phyloP scores from a whole-genome alignment of 257 asterid genomes.

The Rubia yunnanensis region DNA sequence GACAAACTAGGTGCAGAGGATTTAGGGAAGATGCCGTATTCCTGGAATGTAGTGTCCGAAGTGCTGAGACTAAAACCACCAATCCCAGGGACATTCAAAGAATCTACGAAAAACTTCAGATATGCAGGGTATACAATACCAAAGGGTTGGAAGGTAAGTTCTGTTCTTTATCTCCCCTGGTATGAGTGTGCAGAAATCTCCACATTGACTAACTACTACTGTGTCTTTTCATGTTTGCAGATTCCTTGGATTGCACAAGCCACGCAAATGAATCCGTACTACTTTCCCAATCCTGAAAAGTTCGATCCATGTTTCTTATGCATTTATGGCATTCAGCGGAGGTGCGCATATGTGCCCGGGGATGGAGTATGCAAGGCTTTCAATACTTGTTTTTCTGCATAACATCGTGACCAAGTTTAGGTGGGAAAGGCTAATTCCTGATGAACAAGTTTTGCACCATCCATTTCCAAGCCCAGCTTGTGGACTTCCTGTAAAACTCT shows the following conservation, averaged over 20 bases:
- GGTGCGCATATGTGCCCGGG: conserved; percentile 10
- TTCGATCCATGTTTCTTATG: conserved; percentile 6
- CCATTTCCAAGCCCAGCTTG: conserved; percentile 8
- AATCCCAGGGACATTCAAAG: neutral
- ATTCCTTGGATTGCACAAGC: conserved; percentile 3
- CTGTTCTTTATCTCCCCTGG: neutral
- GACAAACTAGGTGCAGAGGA: conserved; percentile 2
- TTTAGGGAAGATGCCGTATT: conserved; percentile 1
- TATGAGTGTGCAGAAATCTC: neutral
- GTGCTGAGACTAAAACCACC: conserved; percentile 10
- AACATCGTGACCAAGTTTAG: conserved; percentile 2
- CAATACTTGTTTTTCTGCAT: conserved; percentile 7
- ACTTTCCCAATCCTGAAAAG: conserved; percentile 2
- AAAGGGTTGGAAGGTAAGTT: conserved; percentile 2
- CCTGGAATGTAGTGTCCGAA: neutral
- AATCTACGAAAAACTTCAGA: neutral
- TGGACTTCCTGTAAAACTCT: conserved; percentile 13
- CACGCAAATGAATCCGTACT: conserved; percentile 8
- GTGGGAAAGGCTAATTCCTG: conserved; percentile 7
- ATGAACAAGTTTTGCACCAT: neutral
- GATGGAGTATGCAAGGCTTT: conserved; percentile 4
- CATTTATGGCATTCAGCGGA: conserved; percentile 7
- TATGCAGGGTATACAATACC: conserved; percentile 3
- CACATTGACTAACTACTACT: neutral
- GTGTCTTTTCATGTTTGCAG: neutral